Evolutionary conservation across 441 rosid genomes (phyloP).

Genomic region (Arabidopsis lyrata): DNA sequence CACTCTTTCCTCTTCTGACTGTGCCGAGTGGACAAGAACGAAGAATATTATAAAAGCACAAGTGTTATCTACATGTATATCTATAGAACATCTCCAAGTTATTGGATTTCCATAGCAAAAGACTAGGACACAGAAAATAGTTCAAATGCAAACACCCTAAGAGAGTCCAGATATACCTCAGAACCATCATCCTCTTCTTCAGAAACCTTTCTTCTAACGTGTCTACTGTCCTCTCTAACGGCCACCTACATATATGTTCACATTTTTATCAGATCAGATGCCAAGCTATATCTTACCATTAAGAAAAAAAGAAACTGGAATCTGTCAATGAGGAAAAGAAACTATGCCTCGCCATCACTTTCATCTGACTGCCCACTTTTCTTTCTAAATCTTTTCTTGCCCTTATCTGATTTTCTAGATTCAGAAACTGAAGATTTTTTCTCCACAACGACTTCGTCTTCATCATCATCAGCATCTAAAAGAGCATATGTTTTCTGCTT

Average conservation of each 20-base stretch:
- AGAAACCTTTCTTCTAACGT: slow-evolving; percentile 63
- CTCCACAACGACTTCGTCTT: slow-evolving; percentile 41
- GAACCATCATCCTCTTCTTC: slow-evolving; percentile 74
- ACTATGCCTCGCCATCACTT: slow-evolving; percentile 73
- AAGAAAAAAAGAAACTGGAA: slow-evolving; percentile 31
- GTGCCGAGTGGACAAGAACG: slow-evolving; percentile 38
- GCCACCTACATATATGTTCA: slow-evolving; percentile 58
- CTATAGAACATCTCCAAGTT: slow-evolving; percentile 8
- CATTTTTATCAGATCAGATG: slow-evolving; percentile 33
- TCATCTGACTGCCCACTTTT: slow-evolving; percentile 75
- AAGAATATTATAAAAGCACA: slow-evolving; percentile 29
- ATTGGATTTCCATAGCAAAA: slow-evolving; percentile 15
- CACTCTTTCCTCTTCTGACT: slow-evolving; percentile 94
- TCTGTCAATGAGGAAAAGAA: slow-evolving; percentile 40
- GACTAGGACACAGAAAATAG: neutral
- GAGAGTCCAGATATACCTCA: slow-evolving; percentile 62
- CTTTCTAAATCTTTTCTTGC: slow-evolving; percentile 82
- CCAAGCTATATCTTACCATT: slow-evolving; percentile 38
- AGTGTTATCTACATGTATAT: slow-evolving; percentile 3
- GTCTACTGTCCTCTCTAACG: slow-evolving; percentile 55
- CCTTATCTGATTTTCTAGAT: slow-evolving; percentile 54
- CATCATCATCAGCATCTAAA: slow-evolving; percentile 76
- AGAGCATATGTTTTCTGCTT: slow-evolving; percentile 73
- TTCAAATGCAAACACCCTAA: slow-evolving; percentile 18
- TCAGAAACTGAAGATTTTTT: slow-evolving; percentile 53